Conservation (phyloP, 148 eudicot genomes). For the Simmondsia chinensis region DNA sequence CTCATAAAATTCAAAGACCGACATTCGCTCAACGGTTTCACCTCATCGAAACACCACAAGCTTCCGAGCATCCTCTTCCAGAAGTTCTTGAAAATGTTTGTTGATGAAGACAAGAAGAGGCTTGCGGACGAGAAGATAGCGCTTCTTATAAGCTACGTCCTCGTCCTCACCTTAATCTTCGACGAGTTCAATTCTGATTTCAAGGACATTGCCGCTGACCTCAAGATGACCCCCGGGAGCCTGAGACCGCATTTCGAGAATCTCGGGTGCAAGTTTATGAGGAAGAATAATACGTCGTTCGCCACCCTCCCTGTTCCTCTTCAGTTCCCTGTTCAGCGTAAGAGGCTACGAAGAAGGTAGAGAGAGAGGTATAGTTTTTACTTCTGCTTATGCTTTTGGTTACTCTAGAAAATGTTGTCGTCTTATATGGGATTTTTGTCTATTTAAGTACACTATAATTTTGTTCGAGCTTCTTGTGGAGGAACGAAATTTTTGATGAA, state of each 20-base stretch:
- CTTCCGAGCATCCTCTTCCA: conserved; percentile 51
- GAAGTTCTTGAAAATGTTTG: conserved; percentile 58
- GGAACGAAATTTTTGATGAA: too few species aligned
- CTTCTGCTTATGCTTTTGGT: too few species aligned
- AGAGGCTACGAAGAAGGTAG: conserved; percentile 46
- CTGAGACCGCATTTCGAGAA: conserved; percentile 39
- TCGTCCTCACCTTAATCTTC: conserved; percentile 63
- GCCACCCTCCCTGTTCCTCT: conserved; percentile 73
- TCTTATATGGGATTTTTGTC: too few species aligned
- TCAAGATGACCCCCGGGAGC: conserved; percentile 32
- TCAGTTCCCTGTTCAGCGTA: conserved; percentile 25
- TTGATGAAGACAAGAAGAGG: conserved; percentile 24
- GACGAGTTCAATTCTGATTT: conserved; percentile 58
- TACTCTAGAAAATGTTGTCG: too few species aligned
- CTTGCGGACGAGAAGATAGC: conserved; percentile 54
- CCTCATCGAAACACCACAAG: conserved; percentile 47
- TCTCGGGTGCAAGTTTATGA: conserved; percentile 65
- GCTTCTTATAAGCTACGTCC: conserved; percentile 56
- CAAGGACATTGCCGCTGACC: conserved; percentile 66
- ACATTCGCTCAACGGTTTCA: conserved; percentile 31
- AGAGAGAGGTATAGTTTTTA: too few species aligned
- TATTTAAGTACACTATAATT: too few species aligned
- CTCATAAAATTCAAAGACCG: conserved; percentile 72
- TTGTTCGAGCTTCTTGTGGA: too few species aligned
- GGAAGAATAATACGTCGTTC: conserved; percentile 11